Evolutionary conservation across 2,329 filamentous ascomycete species (phyloP).

Genomic region (Monosporascus sp.): DNA sequence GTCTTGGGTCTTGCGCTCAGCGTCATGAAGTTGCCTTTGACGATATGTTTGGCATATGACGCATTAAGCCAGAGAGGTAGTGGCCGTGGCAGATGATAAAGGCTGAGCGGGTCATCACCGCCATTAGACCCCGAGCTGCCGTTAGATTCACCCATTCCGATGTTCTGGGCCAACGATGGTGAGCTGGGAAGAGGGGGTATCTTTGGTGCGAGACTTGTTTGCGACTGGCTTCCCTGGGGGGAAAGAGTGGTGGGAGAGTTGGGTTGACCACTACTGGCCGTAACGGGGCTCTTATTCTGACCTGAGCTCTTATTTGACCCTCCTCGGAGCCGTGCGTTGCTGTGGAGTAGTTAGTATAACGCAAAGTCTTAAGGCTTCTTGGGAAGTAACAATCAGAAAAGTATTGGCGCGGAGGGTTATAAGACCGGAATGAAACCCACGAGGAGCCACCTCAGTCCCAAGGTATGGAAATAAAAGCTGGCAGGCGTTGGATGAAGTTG

Average conservation of each 20-base stretch:
- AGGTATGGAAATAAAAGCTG: no score
- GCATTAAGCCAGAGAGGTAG: constrained; percentile 72
- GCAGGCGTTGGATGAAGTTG: no score
- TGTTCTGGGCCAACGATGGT: constrained; percentile 59
- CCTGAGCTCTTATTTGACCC: constrained; percentile 45
- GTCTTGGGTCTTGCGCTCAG: constrained; percentile 88
- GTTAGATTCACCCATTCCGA: constrained; percentile 60
- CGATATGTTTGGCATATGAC: constrained; percentile 75
- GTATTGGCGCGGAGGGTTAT: not conserved
- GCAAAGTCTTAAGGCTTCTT: constrained; percentile 4
- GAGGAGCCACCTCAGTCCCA: not conserved
- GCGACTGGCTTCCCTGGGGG: constrained; percentile 43
- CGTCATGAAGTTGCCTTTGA: constrained; percentile 97
- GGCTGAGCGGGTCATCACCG: constrained; percentile 52
- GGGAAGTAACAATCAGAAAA: not conserved
- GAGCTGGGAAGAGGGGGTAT: constrained; percentile 59
- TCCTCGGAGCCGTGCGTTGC: constrained; percentile 55
- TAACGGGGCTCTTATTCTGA: constrained; percentile 48
- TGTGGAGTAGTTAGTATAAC: constrained; percentile 28
- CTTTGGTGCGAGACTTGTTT: constrained; percentile 49
- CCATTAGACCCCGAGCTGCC: constrained; percentile 39
- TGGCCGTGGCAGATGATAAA: constrained; percentile 60
- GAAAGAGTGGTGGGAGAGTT: constrained; percentile 39
- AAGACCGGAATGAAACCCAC: not conserved
- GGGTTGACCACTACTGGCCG: constrained; percentile 42